These are phyloP conservation scores for Irpex sp. DNA, from an alignment of 1,284 basidiomycete genomes.

Conservation along the genomic window DNA sequence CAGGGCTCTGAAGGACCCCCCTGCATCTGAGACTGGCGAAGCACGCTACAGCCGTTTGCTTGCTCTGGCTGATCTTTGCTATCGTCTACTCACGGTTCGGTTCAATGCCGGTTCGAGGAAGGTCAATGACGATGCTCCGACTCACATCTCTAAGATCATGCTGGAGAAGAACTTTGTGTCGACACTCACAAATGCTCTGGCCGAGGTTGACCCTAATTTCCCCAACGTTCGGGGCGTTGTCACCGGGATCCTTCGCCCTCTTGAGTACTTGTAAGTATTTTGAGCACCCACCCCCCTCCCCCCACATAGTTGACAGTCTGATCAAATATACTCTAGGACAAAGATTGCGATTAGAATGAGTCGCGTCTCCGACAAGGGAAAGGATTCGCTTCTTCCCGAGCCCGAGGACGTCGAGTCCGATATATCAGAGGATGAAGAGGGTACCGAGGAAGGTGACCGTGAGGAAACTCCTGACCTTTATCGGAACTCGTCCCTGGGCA, in stretches of 20 bases:
- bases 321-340: constrained; percentile 48
- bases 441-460: constrained; percentile 40
- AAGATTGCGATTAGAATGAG: constrained; percentile 99
- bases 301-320: not conserved
- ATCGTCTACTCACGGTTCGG: constrained; percentile 82
- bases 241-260: constrained; percentile 81
- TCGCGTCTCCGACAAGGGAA: constrained; percentile 68
- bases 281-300: not conserved
- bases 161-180: constrained; percentile 96
- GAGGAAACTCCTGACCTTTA: constrained; percentile 94
- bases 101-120: constrained; percentile 59
- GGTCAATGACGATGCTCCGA: constrained; percentile 75
- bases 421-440: constrained; percentile 58
- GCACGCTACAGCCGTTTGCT: constrained; percentile 86
- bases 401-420: constrained; percentile 55
- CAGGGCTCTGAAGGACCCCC: constrained; percentile 83
- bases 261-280: constrained; percentile 78
- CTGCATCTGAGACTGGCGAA: constrained; percentile 66
- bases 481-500: constrained; percentile 94
- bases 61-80: constrained; percentile 85
- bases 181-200: constrained; percentile 83
- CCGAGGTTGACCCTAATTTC: constrained; percentile 95
- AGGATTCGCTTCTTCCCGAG: constrained; percentile 51
- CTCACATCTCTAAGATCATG: constrained; percentile 97
- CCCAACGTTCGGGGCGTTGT: constrained; percentile 88